phyloP scores from a whole-genome alignment of 2,329 filamentous ascomycete genomes.

The Epichloe baconii region DNA sequence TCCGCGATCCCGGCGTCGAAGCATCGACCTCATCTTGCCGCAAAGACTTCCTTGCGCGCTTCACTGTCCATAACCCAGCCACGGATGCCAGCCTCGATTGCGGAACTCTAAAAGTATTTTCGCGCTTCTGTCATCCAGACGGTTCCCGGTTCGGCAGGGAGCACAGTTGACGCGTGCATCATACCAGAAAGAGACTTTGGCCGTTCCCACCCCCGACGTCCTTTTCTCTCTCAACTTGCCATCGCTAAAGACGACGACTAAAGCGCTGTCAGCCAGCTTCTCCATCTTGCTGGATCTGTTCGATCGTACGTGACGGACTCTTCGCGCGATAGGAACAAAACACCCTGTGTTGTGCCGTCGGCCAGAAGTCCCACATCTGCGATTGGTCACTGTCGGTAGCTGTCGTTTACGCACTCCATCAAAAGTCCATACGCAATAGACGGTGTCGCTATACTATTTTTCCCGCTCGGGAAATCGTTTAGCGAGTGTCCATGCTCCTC shows the following conservation, averaged over 20 bases:
- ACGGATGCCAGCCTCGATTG: background rate
- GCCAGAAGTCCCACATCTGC: background rate
- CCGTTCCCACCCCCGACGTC: background rate
- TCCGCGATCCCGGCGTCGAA: slow-evolving; percentile 3
- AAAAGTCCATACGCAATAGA: background rate
- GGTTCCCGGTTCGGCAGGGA: background rate
- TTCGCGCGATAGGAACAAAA: background rate
- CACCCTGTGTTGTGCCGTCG: background rate
- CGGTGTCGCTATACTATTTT: background rate
- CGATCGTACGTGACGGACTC: background rate
- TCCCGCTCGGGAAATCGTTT: background rate
- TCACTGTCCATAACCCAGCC: background rate
- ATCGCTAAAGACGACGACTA: background rate
- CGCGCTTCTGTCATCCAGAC: background rate
- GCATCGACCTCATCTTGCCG: slow-evolving; percentile 2
- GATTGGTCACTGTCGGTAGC: background rate
- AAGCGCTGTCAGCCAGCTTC: background rate
- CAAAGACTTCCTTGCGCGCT: background rate
- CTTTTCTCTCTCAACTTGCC: background rate
- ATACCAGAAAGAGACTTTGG: background rate
- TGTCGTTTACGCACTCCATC: background rate
- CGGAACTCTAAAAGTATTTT: background rate
- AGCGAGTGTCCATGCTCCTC: background rate
- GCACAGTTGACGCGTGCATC: background rate
- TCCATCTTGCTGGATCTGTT: background rate